Evolutionary conservation across 306 rosid genomes (phyloP).

Genomic region (Cicer bijugum): DNA sequence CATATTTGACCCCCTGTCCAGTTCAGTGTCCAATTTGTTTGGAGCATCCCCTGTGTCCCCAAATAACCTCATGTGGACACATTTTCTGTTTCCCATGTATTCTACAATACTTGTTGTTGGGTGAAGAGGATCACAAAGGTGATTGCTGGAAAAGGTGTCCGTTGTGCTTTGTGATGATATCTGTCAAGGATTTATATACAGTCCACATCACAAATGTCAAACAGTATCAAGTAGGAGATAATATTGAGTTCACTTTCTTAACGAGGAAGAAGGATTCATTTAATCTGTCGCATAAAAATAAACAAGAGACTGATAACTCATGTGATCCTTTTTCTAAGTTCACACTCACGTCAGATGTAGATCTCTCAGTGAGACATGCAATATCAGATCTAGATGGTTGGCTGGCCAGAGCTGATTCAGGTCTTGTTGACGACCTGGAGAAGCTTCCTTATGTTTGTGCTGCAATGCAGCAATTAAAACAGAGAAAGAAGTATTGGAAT

Average conservation of each 20-base stretch:
- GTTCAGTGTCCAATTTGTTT: slow-evolving; percentile 97
- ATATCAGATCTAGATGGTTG: slow-evolving; percentile 88
- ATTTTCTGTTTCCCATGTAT: slow-evolving; percentile 95
- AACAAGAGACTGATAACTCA: slow-evolving; percentile 50
- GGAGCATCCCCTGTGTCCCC: slow-evolving; percentile 89
- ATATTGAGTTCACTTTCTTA: slow-evolving; percentile 65
- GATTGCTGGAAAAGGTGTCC: slow-evolving; percentile 97
- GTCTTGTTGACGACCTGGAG: slow-evolving; percentile 91
- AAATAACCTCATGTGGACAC: slow-evolving; percentile 96
- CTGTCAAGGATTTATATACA: slow-evolving; percentile 84
- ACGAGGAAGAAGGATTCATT: slow-evolving; percentile 73
- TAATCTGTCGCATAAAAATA: slow-evolving; percentile 53
- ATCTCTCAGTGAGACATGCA: slow-evolving; percentile 81
- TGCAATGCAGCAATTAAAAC: slow-evolving; percentile 85
- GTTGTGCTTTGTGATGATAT: slow-evolving; percentile 85
- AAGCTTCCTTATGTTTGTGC: slow-evolving; percentile 96
- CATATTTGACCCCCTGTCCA: slow-evolving; percentile 70
- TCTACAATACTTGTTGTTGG: slow-evolving; percentile 79
- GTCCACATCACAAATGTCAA: slow-evolving; percentile 73
- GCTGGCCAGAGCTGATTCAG: slow-evolving; percentile 86
- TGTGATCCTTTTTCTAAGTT: slow-evolving; percentile 85
- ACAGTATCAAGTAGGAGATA: slow-evolving; percentile 71
- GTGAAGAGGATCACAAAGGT: slow-evolving; percentile 88
- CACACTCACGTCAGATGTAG: slow-evolving; percentile 84
- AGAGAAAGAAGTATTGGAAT: slow-evolving; percentile 85